These are phyloP conservation scores for Tricholoma saponaceum DNA, from an alignment of 768 basidiomycete species.

Conservation along the genomic window DNA sequence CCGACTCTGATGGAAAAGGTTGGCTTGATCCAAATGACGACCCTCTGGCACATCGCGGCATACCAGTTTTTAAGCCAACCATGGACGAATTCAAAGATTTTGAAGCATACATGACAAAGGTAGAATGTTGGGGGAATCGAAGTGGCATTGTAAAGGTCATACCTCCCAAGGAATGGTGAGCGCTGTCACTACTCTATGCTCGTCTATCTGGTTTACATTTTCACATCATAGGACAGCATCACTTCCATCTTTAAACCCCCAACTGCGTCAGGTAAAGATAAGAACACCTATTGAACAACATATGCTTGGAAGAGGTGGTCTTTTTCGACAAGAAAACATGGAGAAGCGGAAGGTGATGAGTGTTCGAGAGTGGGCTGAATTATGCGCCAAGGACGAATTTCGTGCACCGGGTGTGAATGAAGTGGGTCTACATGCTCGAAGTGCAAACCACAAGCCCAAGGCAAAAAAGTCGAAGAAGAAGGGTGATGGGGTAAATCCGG, in stretches of 20 bases:
- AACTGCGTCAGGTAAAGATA: constrained; percentile 73
- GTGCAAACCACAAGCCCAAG: constrained; percentile 28
- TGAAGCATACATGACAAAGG: constrained; percentile 80
- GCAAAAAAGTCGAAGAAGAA: constrained; percentile 42
- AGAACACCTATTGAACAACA: constrained; percentile 91
- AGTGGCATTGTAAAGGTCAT: constrained; percentile 97
- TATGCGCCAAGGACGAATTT: constrained; percentile 67
- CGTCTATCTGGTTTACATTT: constrained; percentile 12
- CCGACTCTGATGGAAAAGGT: constrained; percentile 54
- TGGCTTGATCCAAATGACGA: constrained; percentile 81
- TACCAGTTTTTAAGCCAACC: constrained; percentile 94
- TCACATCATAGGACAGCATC: constrained; percentile 52
- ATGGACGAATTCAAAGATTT: constrained; percentile 92
- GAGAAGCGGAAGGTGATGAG: constrained; percentile 83
- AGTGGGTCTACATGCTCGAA: constrained; percentile 49
- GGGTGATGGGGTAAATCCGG: constrained; percentile 30
- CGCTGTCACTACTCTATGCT: constrained; percentile 16
- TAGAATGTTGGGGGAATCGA: constrained; percentile 86
- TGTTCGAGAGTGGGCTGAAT: constrained; percentile 83
- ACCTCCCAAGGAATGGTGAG: constrained; percentile 91
- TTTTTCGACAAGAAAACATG: constrained; percentile 88
- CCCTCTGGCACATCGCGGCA: constrained; percentile 79
- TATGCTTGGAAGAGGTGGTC: constrained; percentile 81
- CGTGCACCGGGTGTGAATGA: constrained; percentile 72
- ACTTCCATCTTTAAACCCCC: constrained; percentile 67